Percentiles rank a stretch among this genome's conserved stretches.
Conservation (phyloP, 2,329 filamentous ascomycete genomes). For the Alternaria ethzedia region DNA sequence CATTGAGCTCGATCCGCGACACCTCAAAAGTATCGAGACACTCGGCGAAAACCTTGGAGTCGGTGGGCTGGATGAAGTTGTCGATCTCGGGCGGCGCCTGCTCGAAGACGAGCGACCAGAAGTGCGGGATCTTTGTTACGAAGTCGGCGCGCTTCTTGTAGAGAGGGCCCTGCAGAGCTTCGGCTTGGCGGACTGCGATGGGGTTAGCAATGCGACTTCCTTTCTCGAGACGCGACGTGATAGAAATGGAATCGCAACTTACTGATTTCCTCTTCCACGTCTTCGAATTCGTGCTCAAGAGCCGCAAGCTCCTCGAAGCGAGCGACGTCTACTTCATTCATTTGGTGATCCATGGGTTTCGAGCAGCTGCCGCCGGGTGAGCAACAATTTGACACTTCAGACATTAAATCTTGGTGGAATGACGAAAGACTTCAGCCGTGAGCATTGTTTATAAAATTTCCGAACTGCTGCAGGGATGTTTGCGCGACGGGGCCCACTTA, state of each 20-base stretch:
- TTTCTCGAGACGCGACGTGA: neutral
- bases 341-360: constrained; percentile 29
- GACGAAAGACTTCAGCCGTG: constrained; percentile 5
- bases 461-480: constrained; percentile 14
- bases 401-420: neutral
- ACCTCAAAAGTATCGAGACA: constrained; percentile 74
- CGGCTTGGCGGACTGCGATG: constrained; percentile 72
- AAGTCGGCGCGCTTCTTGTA: constrained; percentile 78
- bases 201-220: constrained; percentile 12
- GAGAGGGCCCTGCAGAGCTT: constrained; percentile 70
- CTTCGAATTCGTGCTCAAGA: constrained; percentile 83
- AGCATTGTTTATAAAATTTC: constrained; percentile 22
- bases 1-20: constrained; percentile 78
- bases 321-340: constrained; percentile 36
- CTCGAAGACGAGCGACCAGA: constrained; percentile 95
- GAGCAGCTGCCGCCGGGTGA: neutral
- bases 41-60: constrained; percentile 74
- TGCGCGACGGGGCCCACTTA: constrained; percentile 7
- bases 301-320: constrained; percentile 77
- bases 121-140: constrained; percentile 77
- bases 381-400: neutral
- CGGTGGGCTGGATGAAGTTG: constrained; percentile 82
- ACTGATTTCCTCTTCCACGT: constrained; percentile 84
- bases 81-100: constrained; percentile 85
- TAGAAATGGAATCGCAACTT: constrained; percentile 28